Evolutionary conservation across 345 rosid genomes (phyloP).

Genomic region (Populus alba): DNA sequence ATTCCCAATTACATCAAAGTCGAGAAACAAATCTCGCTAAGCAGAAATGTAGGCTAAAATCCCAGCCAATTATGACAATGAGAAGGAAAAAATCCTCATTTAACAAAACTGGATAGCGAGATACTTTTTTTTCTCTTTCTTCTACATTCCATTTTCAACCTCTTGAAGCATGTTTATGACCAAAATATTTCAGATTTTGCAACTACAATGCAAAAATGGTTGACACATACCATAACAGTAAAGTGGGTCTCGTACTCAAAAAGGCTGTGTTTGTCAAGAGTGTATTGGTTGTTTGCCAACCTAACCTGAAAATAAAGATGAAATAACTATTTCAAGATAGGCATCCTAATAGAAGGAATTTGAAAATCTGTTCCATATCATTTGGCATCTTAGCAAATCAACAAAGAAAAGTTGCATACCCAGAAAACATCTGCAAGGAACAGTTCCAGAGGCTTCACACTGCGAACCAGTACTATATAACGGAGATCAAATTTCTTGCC

Average conservation of each 20-base stretch:
- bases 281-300: constrained; percentile 75
- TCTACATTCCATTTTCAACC: neutral
- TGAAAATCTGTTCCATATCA: too few species aligned
- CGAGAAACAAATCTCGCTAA: neutral
- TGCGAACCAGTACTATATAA: constrained; percentile 65
- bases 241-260: constrained; percentile 96
- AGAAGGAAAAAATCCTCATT: too few species aligned
- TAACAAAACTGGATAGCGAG: too few species aligned
- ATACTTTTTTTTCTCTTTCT: neutral
- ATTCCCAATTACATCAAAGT: constrained; percentile 4
- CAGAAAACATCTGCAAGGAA: constrained; percentile 81
- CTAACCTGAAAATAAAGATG: constrained; percentile 59
- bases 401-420: constrained; percentile 42
- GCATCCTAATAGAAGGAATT: too few species aligned
- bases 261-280: constrained; percentile 72
- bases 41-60: too few species aligned
- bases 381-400: neutral
- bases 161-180: neutral
- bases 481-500: constrained; percentile 89
- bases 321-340: neutral
- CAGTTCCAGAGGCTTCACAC: constrained; percentile 73
- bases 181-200: neutral
- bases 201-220: neutral
- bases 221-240: constrained; percentile 81
- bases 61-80: too few species aligned